A percentile compares a stretch with the other conserved stretches of the same genome.
phyloP scores from a whole-genome alignment of 306 rosid species.

The Acmispon strigosus region DNA sequence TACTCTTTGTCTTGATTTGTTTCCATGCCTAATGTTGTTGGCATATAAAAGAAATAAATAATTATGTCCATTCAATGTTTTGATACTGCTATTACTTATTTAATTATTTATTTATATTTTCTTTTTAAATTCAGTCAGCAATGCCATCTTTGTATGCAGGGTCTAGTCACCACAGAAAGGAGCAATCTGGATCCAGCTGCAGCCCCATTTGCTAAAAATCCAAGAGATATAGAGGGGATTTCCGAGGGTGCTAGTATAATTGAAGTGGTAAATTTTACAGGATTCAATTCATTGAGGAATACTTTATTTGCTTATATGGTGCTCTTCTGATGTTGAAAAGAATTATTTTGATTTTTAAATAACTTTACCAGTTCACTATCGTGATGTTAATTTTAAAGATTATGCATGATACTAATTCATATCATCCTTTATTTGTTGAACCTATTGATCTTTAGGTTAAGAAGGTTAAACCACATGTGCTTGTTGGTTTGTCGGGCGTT shows the following conservation, averaged over 20 bases:
- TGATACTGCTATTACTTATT: conserved; percentile 2
- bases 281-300: conserved; percentile 2
- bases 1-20: conserved; percentile 3
- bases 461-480: conserved; percentile 87
- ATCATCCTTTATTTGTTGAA: conserved; percentile 17
- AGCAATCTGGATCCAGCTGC: conserved; percentile 73
- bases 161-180: conserved; percentile 87
- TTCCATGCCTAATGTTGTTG: conserved; percentile 11
- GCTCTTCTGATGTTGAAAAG: background rate
- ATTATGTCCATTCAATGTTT: conserved; percentile 1
- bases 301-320: background rate
- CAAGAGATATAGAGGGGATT: conserved; percentile 66
- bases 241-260: conserved; percentile 77
- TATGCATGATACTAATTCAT: background rate
- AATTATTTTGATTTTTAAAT: conserved; percentile 9
- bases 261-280: conserved; percentile 79
- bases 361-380: background rate
- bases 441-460: conserved; percentile 53
- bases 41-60: conserved; percentile 14
- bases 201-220: conserved; percentile 83
- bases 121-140: background rate
- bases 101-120: background rate
- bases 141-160: conserved; percentile 47
- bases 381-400: conserved; percentile 12
- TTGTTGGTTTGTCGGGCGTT: conserved; percentile 96